Conservation (phyloP, 2,329 filamentous ascomycete genomes). For the Geosmithia putterillii region DNA sequence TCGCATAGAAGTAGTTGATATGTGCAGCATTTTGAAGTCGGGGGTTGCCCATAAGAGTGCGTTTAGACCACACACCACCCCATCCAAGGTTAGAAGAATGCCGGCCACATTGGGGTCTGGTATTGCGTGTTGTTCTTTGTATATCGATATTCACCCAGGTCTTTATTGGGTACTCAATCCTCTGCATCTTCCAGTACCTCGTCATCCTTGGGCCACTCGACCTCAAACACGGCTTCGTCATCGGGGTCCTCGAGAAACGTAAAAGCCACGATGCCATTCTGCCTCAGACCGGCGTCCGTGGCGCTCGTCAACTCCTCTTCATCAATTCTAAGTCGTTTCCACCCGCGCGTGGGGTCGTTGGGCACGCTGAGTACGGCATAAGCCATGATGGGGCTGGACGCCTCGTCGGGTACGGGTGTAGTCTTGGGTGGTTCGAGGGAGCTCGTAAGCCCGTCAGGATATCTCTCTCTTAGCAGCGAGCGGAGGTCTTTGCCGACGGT, state of each 20-base stretch:
- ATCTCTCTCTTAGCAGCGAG: constrained; percentile 41
- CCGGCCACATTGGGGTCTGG: too few relatives aligned
- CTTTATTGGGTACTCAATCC: too few relatives aligned
- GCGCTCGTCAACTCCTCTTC: constrained; percentile 24
- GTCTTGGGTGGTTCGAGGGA: constrained; percentile 16
- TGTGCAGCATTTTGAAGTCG: too few relatives aligned
- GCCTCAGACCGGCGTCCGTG: constrained; percentile 27
- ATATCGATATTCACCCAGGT: too few relatives aligned
- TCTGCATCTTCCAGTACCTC: constrained; percentile 17
- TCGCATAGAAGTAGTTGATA: too few relatives aligned
- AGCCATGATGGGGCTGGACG: constrained; percentile 25
- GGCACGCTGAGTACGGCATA: constrained; percentile 33
- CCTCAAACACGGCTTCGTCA: constrained; percentile 27
- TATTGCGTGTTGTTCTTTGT: too few relatives aligned
- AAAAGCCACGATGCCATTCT: constrained; percentile 38
- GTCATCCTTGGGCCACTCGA: constrained; percentile 32
- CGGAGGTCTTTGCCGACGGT: constrained; percentile 47
- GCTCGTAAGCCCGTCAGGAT: constrained; percentile 36
- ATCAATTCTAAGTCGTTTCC: constrained; percentile 30
- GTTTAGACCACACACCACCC: too few relatives aligned
- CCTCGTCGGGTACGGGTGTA: constrained; percentile 25
- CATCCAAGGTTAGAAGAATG: too few relatives aligned
- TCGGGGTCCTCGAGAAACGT: constrained; percentile 24
- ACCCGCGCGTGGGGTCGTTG: constrained; percentile 33
- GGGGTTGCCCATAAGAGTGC: too few relatives aligned